Evolutionary conservation across 805 yeast genomes (phyloP).

Genomic region (Priceomyces fermenticarens): DNA sequence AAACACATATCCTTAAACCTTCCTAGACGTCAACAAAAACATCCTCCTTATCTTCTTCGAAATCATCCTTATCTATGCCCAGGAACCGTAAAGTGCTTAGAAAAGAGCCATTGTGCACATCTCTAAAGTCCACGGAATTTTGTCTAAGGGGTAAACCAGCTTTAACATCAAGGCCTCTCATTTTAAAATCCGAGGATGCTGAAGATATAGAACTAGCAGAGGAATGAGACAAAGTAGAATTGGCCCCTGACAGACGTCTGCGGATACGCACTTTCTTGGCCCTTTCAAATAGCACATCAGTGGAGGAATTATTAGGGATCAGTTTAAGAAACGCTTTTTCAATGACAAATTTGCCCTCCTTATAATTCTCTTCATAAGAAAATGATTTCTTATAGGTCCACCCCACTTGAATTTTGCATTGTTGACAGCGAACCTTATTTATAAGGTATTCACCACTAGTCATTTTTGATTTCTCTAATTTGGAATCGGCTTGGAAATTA

Average conservation of each 20-base stretch:
- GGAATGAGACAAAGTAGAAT: slow-evolving; percentile 5
- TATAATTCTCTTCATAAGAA: slow-evolving; percentile 33
- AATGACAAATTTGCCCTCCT: slow-evolving; percentile 45
- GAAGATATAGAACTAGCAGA: slow-evolving; percentile 5
- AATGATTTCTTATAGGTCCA: slow-evolving; percentile 41
- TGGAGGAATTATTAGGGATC: slow-evolving; percentile 33
- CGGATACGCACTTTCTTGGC: slow-evolving; percentile 19
- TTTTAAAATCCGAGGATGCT: slow-evolving; percentile 9
- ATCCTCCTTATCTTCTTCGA: slow-evolving; percentile 17
- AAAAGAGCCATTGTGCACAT: slow-evolving; percentile 6
- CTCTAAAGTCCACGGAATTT: slow-evolving; percentile 9
- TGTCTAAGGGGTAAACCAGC: slow-evolving; percentile 1
- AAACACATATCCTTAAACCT: not conserved
- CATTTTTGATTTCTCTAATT: slow-evolving; percentile 33
- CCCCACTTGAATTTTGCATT: slow-evolving; percentile 34
- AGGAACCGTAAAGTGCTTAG: slow-evolving; percentile 15
- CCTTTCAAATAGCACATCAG: slow-evolving; percentile 28
- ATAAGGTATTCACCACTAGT: slow-evolving; percentile 38
- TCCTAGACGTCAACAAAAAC: slow-evolving; percentile 16
- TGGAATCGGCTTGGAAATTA: slow-evolving; percentile 26
- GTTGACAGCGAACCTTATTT: slow-evolving; percentile 36
- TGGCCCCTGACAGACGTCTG: slow-evolving; percentile 11
- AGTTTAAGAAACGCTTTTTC: slow-evolving; percentile 33
- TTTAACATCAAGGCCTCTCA: slow-evolving; percentile 6
- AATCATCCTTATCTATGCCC: slow-evolving; percentile 16